Conservation (phyloP, 164 flowering plant genomes). For the Aristolochia fimbriata region DNA sequence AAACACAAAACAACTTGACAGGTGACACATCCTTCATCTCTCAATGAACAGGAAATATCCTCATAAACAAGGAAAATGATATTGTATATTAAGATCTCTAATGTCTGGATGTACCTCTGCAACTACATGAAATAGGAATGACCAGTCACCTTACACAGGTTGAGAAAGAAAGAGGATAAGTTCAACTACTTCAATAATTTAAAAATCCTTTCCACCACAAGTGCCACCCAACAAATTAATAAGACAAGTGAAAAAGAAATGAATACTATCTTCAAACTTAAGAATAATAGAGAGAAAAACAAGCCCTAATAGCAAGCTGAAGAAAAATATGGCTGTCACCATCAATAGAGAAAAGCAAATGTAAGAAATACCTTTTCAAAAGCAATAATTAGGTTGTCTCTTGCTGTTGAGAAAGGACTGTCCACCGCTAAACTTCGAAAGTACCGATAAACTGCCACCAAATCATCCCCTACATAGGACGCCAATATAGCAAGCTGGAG, state of each 20-base stretch:
- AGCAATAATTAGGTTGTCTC: conserved; percentile 86
- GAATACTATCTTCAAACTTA: neutral
- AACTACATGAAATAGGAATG: too few relatives aligned
- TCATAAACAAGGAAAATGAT: too few relatives aligned
- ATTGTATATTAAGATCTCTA: too few relatives aligned
- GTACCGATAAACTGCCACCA: conserved; percentile 73
- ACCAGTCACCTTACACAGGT: too few relatives aligned
- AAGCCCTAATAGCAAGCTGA: too few relatives aligned
- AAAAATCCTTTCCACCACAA: neutral
- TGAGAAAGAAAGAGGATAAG: too few relatives aligned
- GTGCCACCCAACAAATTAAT: neutral
- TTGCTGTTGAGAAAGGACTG: conserved; percentile 77
- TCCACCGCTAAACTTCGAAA: conserved; percentile 87
- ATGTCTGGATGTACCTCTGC: too few relatives aligned
- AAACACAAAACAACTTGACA: too few relatives aligned
- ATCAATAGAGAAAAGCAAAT: neutral
- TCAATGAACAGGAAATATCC: too few relatives aligned
- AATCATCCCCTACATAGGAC: conserved; percentile 77
- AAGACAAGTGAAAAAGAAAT: neutral
- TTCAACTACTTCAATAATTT: neutral
- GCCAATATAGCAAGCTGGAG: conserved; percentile 92
- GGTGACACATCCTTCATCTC: too few relatives aligned
- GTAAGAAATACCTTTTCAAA: conserved; percentile 77
- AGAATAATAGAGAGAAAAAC: neutral
- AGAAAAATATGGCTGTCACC: too few relatives aligned